Evolutionary conservation across 176 grass and related monocot species (phyloP).

Genomic region (Saccharum spontaneum): DNA sequence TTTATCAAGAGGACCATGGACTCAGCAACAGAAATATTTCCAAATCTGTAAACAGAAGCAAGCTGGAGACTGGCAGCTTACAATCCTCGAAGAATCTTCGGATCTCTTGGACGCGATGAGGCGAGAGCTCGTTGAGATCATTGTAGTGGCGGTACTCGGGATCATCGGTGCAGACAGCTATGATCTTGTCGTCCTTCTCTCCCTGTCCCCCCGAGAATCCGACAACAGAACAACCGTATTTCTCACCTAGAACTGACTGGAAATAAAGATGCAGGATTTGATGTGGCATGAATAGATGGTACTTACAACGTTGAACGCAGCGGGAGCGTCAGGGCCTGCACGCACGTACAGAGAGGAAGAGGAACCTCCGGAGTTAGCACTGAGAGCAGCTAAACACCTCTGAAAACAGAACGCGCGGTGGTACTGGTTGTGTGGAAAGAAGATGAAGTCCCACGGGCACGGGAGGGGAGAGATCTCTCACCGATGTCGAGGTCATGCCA

Average conservation of each 20-base stretch:
- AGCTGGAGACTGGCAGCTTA: constrained; percentile 17
- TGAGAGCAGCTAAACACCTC: no score
- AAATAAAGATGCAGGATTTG: neutral
- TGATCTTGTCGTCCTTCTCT: constrained; percentile 79
- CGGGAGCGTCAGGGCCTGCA: constrained; percentile 63
- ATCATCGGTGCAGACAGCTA: constrained; percentile 75
- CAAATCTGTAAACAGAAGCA: no score
- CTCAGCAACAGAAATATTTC: neutral
- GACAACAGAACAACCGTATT: neutral
- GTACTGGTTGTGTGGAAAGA: no score
- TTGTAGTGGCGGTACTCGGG: constrained; percentile 70
- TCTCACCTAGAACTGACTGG: neutral
- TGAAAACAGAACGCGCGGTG: no score
- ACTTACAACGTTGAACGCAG: constrained; percentile 75
- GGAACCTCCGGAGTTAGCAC: neutral
- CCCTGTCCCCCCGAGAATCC: constrained; percentile 25
- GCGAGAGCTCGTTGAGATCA: constrained; percentile 65
- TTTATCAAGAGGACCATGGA: neutral
- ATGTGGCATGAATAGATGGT: neutral
- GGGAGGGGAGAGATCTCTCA: neutral
- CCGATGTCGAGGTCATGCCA: constrained; percentile 66
- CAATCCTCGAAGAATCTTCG: constrained; percentile 77
- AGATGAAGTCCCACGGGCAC: no score
- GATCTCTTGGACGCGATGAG: constrained; percentile 69
- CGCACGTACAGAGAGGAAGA: neutral